Conservation (phyloP, 305 asterid genomes). For the Plantago coronopus region DNA sequence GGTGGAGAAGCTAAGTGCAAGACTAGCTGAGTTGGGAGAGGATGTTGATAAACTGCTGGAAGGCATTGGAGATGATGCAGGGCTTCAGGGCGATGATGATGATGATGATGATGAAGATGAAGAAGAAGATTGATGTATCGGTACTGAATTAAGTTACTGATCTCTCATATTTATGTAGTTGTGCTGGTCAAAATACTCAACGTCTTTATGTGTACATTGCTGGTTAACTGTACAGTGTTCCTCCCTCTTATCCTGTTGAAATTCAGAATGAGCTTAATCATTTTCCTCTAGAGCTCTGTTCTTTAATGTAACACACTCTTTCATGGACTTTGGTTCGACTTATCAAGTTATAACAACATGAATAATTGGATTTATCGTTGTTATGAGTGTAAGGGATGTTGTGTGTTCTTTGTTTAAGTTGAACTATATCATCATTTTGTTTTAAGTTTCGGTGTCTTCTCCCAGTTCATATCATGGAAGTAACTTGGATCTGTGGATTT, state of each 20-base stretch:
- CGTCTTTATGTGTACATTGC: conserved; percentile 21
- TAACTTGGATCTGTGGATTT: too few species aligned
- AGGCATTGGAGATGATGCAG: conserved; percentile 54
- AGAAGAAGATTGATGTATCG: conserved; percentile 24
- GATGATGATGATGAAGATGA: conserved; percentile 36
- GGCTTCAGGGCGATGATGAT: conserved; percentile 32
- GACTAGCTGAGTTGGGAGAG: conserved; percentile 64
- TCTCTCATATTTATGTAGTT: not conserved
- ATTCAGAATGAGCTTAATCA: not conserved
- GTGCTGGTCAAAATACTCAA: not conserved
- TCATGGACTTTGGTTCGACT: too few species aligned
- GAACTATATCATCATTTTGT: too few species aligned
- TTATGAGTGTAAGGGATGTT: too few species aligned
- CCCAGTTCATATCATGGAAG: too few species aligned
- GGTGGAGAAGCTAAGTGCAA: conserved; percentile 71
- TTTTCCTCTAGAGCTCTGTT: too few species aligned
- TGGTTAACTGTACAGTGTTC: conserved; percentile 18
- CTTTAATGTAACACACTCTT: too few species aligned
- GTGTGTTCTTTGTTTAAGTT: too few species aligned
- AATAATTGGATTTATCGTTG: too few species aligned
- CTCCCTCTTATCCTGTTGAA: not conserved
- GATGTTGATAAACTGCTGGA: conserved; percentile 72
- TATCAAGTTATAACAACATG: too few species aligned
- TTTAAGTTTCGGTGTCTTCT: too few species aligned
- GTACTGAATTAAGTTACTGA: not conserved